Conservation (phyloP, 164 flowering plant genomes). For the Magnolia officinalis region DNA sequence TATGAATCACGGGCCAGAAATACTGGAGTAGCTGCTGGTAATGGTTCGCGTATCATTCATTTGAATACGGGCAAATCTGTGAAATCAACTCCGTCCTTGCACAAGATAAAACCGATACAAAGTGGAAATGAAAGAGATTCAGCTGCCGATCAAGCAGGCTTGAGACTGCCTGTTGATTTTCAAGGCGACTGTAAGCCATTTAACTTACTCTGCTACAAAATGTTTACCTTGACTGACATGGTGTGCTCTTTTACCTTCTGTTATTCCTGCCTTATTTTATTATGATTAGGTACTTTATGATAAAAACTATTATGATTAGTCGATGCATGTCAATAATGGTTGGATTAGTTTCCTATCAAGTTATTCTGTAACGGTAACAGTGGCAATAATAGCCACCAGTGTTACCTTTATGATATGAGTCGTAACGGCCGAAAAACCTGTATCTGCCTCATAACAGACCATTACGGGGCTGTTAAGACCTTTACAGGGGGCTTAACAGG, state of each 20-base stretch:
- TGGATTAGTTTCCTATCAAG: neutral
- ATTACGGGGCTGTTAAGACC: no score
- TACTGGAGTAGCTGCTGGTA: conserved; percentile 16
- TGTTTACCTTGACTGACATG: neutral
- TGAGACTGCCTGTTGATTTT: conserved; percentile 29
- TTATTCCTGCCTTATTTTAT: neutral
- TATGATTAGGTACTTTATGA: neutral
- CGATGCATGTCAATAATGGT: neutral
- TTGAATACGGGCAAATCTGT: conserved; percentile 22
- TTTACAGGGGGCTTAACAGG: no score
- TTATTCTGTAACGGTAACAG: no score
- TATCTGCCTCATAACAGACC: no score
- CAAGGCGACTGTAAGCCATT: conserved; percentile 47
- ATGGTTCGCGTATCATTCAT: conserved; percentile 16
- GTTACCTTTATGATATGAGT: no score
- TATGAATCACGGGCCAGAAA: conserved; percentile 19
- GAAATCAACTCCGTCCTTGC: conserved; percentile 17
- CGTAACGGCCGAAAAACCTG: no score
- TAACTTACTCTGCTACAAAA: neutral
- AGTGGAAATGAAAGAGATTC: conserved; percentile 21
- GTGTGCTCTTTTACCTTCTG: no score
- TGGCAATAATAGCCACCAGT: no score
- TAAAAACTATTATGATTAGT: neutral
- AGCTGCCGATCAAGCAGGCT: conserved; percentile 18
- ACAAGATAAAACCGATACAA: conserved; percentile 20